Conservation (phyloP, 768 basidiomycete genomes). For the Rhizopogon vesiculosus region DNA sequence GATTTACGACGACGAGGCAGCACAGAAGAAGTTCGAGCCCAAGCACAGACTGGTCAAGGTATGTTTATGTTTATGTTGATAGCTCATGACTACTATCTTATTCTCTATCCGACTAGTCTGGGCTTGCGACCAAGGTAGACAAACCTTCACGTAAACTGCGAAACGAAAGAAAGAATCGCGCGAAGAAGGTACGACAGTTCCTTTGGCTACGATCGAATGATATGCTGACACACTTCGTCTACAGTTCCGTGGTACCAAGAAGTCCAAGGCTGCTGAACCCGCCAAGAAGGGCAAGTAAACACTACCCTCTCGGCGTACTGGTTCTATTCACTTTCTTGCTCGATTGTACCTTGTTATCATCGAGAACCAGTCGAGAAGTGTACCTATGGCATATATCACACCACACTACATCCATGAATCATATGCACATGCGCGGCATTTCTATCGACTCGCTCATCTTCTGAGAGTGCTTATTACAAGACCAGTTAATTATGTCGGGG, state of each 20-base stretch:
- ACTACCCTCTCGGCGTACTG: conserved; percentile 19
- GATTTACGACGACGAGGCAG: conserved; percentile 94
- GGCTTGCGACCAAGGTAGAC: conserved; percentile 71
- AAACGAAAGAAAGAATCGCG: conserved; percentile 99
- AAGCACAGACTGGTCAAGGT: conserved; percentile 93
- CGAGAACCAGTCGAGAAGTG: conserved; percentile 33
- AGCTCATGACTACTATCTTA: conserved; percentile 1
- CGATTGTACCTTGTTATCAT: conserved; percentile 20
- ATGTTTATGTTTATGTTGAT: conserved; percentile 46
- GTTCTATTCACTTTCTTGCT: conserved; percentile 9
- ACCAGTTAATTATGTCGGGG: conserved; percentile 27
- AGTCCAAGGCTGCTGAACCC: conserved; percentile 87
- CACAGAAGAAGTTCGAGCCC: conserved; percentile 97
- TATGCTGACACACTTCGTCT: conserved; percentile 11
- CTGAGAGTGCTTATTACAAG: conserved; percentile 32
- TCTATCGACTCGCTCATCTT: conserved; percentile 18
- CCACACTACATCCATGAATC: conserved; percentile 17
- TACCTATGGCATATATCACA: conserved; percentile 39
- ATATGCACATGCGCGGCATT: conserved; percentile 19
- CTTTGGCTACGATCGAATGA: background rate
- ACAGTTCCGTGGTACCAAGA: conserved; percentile 93
- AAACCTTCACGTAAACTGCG: conserved; percentile 95
- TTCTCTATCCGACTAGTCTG: conserved; percentile 42
- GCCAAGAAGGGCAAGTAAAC: conserved; percentile 89
- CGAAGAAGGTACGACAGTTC: conserved; percentile 80